Conservation (phyloP, 257 asterid species). For the Anisodus tanguticus region DNA sequence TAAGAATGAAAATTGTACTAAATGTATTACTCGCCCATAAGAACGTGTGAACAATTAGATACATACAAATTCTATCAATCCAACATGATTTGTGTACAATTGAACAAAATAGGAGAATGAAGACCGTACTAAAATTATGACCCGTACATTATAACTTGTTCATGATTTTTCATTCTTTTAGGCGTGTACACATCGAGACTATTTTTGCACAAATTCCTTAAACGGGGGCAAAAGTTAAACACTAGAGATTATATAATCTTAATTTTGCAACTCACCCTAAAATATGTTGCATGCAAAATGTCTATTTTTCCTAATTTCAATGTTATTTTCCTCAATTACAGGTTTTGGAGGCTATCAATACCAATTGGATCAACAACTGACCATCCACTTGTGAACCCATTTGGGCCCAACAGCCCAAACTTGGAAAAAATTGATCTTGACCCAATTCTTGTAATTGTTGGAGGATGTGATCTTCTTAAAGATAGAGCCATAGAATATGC, state of each 20-base stretch:
- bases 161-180: background rate
- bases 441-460: constrained; percentile 63
- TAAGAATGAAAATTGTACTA: background rate
- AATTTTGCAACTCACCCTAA: background rate
- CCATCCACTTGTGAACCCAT: constrained; percentile 70
- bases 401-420: constrained; percentile 60
- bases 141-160: background rate
- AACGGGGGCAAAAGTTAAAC: background rate
- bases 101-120: background rate
- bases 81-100: background rate
- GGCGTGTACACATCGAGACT: background rate
- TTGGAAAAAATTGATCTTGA: constrained; percentile 48
- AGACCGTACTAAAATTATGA: background rate
- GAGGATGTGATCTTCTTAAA: constrained; percentile 62
- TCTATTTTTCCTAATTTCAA: background rate
- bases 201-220: background rate
- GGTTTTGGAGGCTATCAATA: constrained; percentile 74
- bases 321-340: background rate
- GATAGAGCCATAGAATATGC: constrained; percentile 67
- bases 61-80: background rate
- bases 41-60: background rate
- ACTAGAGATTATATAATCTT: background rate
- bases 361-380: constrained; percentile 64
- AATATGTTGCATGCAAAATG: background rate
- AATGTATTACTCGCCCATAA: background rate